phyloP scores from a whole-genome alignment of 768 basidiomycete genomes.

The Naematelia encephala region DNA sequence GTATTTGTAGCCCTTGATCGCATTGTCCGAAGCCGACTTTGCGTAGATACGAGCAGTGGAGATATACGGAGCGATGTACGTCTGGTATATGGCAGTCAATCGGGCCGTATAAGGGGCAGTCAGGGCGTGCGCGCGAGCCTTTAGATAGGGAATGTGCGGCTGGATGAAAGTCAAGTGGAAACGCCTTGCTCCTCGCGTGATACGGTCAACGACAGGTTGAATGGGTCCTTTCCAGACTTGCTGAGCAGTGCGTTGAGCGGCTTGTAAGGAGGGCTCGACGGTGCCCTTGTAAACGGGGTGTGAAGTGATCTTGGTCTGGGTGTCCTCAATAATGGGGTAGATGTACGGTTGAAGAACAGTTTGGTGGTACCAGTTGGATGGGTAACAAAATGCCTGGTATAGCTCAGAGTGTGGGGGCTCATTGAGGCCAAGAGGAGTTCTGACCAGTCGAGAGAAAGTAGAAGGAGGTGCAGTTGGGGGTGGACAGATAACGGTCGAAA shows the following conservation, averaged over 20 bases:
- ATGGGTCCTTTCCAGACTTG: conserved; percentile 25
- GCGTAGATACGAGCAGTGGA: conserved; percentile 22
- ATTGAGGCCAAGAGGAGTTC: conserved; percentile 29
- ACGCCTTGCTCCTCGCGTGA: conserved; percentile 20
- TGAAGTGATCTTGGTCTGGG: conserved; percentile 6
- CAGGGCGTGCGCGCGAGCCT: conserved; percentile 16
- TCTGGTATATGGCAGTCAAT: conserved; percentile 14
- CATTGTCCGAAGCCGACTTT: conserved; percentile 7
- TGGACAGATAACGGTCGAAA: conserved; percentile 44
- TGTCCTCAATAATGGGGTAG: conserved; percentile 36
- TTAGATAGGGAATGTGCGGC: conserved; percentile 35
- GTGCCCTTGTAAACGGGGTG: conserved; percentile 27
- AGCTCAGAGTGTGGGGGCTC: background rate
- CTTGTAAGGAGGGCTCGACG: conserved; percentile 20
- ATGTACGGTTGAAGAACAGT: conserved; percentile 43
- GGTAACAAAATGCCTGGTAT: conserved; percentile 32
- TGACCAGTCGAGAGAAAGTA: conserved; percentile 24
- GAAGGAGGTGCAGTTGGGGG: conserved; percentile 25
- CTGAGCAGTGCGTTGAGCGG: background rate
- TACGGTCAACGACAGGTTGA: conserved; percentile 22
- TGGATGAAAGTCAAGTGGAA: conserved; percentile 39
- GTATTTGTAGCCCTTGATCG: conserved; percentile 20
- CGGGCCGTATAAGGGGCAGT: conserved; percentile 33
- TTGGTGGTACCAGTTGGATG: conserved; percentile 39
- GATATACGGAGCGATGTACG: conserved; percentile 30